Evolutionary conservation across 2,329 filamentous ascomycete species (phyloP), one percentile per base, ranked within the genome.

Genomic region (Juglanconis oblonga): DNA sequence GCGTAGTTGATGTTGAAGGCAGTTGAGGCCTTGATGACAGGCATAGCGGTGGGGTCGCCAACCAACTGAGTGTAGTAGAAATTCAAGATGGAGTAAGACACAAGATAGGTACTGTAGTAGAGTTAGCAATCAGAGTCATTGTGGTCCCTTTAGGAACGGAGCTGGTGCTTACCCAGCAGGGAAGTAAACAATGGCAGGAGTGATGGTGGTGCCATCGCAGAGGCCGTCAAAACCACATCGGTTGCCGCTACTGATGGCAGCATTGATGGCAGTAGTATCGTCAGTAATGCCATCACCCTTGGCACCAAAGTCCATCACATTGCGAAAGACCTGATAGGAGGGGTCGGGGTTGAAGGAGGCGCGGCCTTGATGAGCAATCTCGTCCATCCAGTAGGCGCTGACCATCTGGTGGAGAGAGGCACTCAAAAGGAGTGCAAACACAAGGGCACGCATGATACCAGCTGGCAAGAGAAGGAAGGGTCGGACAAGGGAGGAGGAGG

Each of bases 21-120:
- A 0, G 78, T 62, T 1, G 78, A 74, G 2, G 81, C 84, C 64
- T 82, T 82, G 61, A 88, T 78, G 29, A 80, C 74, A 9, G 88
- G 76, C 64, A 83, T 78, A 63, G 81, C 71, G 32, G 77, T 83
- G 4, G 88, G 85, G 70, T 92, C 87, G 33, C 89, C 89, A 35
- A 92, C 80, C 63, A 94, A 80, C 71, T 91, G 88, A 3, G 90
- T 92, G 72, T 92, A 91, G 76, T 92, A 95, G 75, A 87, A 87
- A 72, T 89, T 84, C 53, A 91, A 74, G 62, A 94, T 86, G 4
- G 90, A 87, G 65, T 77, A 81, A 57, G 82, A 87, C 60, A 93
- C 84, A 3, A 87, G 68, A 68, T 93, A 94, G 3, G 87, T 91
- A 8, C 62, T 64, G 38, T 14, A n/a, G 9, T 7, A 31, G 29